These are phyloP conservation scores for Diplodia mutila DNA, from an alignment of 2,329 filamentous ascomycete species.

Conservation along the genomic window DNA sequence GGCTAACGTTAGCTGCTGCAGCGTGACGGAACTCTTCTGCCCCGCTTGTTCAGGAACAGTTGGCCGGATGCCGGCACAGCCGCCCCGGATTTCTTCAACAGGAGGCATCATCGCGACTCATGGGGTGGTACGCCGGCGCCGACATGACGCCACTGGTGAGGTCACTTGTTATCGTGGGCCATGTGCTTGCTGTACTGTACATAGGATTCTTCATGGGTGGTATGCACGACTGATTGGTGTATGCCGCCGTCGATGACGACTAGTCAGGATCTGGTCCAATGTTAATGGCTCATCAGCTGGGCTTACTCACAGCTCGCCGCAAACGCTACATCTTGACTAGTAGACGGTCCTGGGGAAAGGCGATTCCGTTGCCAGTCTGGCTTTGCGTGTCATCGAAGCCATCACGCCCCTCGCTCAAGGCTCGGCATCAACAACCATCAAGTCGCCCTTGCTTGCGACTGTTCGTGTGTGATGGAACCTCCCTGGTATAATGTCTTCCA, in stretches of 20 bases:
- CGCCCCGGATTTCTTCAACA: neutral
- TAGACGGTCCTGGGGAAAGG: too few species aligned
- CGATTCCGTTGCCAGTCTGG: too few species aligned
- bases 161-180: conserved; percentile 1
- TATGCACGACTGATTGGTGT: neutral
- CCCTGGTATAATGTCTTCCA: neutral
- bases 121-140: neutral
- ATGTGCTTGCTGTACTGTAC: too few species aligned
- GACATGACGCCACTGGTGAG: conserved; percentile 14
- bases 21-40: neutral
- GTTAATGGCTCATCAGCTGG: too few species aligned
- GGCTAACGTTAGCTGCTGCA: neutral
- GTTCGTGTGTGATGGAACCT: neutral
- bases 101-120: neutral
- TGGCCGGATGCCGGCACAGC: neutral
- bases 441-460: neutral
- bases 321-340: too few species aligned
- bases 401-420: too few species aligned
- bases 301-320: too few species aligned
- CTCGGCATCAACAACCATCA: neutral
- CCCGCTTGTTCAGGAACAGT: neutral
- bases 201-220: neutral
- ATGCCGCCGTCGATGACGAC: neutral
- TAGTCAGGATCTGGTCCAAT: neutral
- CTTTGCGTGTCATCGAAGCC: too few species aligned